Evolutionary conservation across 2,329 filamentous ascomycete species (phyloP).

Genomic region (Xylariaceae sp.): DNA sequence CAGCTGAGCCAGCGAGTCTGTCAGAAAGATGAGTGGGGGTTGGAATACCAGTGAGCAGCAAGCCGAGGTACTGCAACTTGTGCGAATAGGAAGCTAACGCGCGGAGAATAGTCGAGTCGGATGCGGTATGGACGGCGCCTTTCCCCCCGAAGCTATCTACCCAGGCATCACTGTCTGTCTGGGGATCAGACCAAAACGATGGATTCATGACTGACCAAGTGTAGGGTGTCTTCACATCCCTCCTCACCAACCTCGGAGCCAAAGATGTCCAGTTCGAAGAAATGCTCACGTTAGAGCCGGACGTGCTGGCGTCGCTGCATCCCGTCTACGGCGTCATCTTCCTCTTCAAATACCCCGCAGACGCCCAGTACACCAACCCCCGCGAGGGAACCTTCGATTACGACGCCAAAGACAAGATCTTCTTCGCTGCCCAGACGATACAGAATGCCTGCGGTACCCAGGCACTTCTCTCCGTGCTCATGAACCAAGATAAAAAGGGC

Average conservation of each 20-base stretch:
- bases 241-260: conserved; percentile 86
- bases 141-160: background rate
- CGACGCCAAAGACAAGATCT: conserved; percentile 68
- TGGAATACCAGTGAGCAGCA: conserved; percentile 76
- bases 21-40: conserved; percentile 61
- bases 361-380: conserved; percentile 60
- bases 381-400: conserved; percentile 79
- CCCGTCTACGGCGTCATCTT: conserved; percentile 95
- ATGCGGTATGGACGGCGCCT: conserved; percentile 61
- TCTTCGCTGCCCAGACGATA: conserved; percentile 96
- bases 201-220: conserved; percentile 28
- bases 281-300: conserved; percentile 79
- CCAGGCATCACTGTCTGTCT: background rate
- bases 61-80: conserved; percentile 4
- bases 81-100: conserved; percentile 21
- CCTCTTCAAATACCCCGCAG: conserved; percentile 91
- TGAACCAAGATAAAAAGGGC: conserved; percentile 60
- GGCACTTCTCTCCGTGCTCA: conserved; percentile 81
- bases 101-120: conserved; percentile 66
- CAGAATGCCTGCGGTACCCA: conserved; percentile 98
- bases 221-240: conserved; percentile 94
- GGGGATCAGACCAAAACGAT: conserved; percentile 7
- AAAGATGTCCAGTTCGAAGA: conserved; percentile 96
- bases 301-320: conserved; percentile 63
- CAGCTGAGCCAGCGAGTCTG: conserved; percentile 16